Conservation (phyloP, 2,329 filamentous ascomycete species). For the Calycina marina region DNA sequence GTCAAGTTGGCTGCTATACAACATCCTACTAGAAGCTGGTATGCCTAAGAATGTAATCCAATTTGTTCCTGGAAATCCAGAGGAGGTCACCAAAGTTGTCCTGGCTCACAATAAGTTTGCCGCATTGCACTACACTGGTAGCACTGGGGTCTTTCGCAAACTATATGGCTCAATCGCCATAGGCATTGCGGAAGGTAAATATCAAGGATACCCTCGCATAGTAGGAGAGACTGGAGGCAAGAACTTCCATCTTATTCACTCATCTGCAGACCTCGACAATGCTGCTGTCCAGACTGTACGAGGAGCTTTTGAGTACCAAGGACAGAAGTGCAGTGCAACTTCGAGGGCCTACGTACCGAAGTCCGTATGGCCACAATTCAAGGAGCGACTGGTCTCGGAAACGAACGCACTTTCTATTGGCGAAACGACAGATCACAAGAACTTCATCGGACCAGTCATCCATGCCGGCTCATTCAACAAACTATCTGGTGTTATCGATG, state of each 20-base stretch:
- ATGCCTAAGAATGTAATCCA: conserved; percentile 81
- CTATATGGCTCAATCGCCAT: conserved; percentile 76
- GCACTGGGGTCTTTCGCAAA: conserved; percentile 77
- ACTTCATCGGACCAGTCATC: conserved; percentile 86
- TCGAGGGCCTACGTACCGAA: conserved; percentile 65
- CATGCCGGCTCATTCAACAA: conserved; percentile 72
- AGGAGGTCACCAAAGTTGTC: conserved; percentile 64
- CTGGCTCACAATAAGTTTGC: conserved; percentile 70
- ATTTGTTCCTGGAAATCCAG: conserved; percentile 80
- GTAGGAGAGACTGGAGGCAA: conserved; percentile 87
- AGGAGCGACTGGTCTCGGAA: conserved; percentile 48
- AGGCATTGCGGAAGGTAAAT: conserved; percentile 68
- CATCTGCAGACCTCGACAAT: conserved; percentile 61
- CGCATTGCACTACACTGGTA: conserved; percentile 89
- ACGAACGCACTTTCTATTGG: conserved; percentile 58
- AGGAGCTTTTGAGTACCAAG: conserved; percentile 80
- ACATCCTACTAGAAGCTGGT: conserved; percentile 81
- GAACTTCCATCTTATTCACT: conserved; percentile 80
- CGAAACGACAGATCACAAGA: conserved; percentile 48
- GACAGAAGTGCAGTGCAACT: conserved; percentile 81
- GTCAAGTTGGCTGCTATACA: conserved; percentile 78
- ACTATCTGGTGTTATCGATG: conserved; percentile 60
- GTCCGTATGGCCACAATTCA: conserved; percentile 61
- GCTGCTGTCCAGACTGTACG: conserved; percentile 71
- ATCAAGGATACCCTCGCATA: conserved; percentile 72